A percentile compares a stretch with the other conserved stretches of the same genome.
Conservation (phyloP, 805 yeast species). For the Myxozyma kluyveri region DNA sequence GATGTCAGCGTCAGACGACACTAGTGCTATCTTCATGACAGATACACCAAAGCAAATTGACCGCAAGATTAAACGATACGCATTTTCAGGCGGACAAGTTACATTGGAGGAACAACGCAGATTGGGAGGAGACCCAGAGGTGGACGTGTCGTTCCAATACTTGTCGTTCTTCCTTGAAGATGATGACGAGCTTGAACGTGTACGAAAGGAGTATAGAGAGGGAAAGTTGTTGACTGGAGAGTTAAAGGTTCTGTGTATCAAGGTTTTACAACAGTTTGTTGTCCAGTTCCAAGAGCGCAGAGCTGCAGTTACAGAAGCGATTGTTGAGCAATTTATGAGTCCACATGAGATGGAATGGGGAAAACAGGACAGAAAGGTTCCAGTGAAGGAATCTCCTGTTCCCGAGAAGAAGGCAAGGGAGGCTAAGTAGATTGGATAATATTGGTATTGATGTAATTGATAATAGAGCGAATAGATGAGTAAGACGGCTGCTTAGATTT, state of each 20-base stretch:
- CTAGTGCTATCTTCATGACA: conserved; percentile 90
- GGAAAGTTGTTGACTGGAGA: conserved; percentile 92
- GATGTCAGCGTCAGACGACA: conserved; percentile 93
- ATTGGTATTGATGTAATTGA: no score
- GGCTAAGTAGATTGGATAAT: neutral
- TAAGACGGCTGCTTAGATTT: no score
- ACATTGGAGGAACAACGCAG: conserved; percentile 86
- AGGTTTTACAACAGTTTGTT: conserved; percentile 74
- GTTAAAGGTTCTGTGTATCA: conserved; percentile 83
- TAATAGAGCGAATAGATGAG: no score
- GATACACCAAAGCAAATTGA: conserved; percentile 89
- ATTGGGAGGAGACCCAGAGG: conserved; percentile 90
- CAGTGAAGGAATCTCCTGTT: conserved; percentile 5
- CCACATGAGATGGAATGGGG: conserved; percentile 78
- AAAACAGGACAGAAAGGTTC: conserved; percentile 48
- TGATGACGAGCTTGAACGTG: conserved; percentile 66
- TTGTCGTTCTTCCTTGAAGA: conserved; percentile 85
- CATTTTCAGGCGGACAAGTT: conserved; percentile 90
- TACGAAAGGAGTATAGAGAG: conserved; percentile 62
- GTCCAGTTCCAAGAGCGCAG: conserved; percentile 79
- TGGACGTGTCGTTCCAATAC: conserved; percentile 93
- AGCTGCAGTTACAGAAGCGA: conserved; percentile 58
- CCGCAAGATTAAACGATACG: conserved; percentile 93
- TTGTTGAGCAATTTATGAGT: conserved; percentile 64
- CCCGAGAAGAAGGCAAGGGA: neutral